Evolutionary conservation across 768 basidiomycete species (phyloP), one percentile per base, ranked within the genome.

Genomic region (Cystofilobasidium ferigula): DNA sequence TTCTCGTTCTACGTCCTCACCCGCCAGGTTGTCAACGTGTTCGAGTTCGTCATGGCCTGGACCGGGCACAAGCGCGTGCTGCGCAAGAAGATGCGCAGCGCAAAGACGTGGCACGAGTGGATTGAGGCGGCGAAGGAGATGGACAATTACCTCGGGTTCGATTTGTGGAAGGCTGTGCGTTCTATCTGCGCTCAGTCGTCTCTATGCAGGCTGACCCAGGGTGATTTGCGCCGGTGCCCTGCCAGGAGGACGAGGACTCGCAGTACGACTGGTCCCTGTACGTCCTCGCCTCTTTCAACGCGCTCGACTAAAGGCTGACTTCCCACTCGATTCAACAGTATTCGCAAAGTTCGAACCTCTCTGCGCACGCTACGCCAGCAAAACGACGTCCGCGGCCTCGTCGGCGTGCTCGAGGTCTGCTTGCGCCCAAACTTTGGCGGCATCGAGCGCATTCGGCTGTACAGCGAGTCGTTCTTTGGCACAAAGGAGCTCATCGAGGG

Each of bases 391-490:
- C 83, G 88, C 66, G 91, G 88, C 0, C 82, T 93, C 57, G 81
- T 94, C 51, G 92, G 89, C 5, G 88, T 97, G 0, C 78, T 99
- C 40, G 90, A 94, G 71, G 89, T 89, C 0, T 95, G 89, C 70
- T 82, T 97, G 51, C 81, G 92, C 62, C 82, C 84, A 28, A 97
- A 95, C 74, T 99, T 97, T 78, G 95, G 88, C 18, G 95, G 89
- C 0, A 84, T 89, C 4, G 93, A 95, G 77, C 88, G 88, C 40
- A 76, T 86, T 13, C 84, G 90, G 73, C 77, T 98, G 30, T 97
- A 95, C 73, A 89, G 88, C 76, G 91, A 94, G 89, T 93, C 90
- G 0, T 98, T 88, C 75, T 81, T 85, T 51, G 92, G 92, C 1
- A 94, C 91, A 2, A 99, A 99, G 76, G 81, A 85, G 63, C 74